Evolutionary conservation across 2,329 filamentous ascomycete genomes (phyloP), one percentile per base, ranked within the genome.

Genomic region (Botrytis tulipae): DNA sequence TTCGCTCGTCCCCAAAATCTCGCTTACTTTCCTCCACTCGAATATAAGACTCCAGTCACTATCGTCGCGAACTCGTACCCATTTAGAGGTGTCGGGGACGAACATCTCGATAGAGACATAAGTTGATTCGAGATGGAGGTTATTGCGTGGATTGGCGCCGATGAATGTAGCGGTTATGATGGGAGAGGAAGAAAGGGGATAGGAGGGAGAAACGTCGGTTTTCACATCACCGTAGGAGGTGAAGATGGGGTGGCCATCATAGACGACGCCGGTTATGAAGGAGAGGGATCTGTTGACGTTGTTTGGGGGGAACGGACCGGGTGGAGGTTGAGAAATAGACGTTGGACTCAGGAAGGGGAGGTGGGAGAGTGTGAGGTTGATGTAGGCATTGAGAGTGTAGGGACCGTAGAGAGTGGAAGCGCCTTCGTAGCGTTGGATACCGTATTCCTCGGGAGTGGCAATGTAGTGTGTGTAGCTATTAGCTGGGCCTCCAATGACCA

Each of bases 371-470:
- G 93, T 95, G 61, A 95, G 86, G 82, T 97, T 95, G 83, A 98
- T 93, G 84, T 96, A 96, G 0, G 94, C 95, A 51, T 92, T 89
- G 18, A 98, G 87, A 0, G 94, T 93, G 82, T 94, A 90, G 3
- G 88, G 92, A 0, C 95, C 95, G 81, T 93, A 96, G 3, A 98
- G 88, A 0, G 95, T 98, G 10, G 92, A 95, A 0, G 93, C 95
- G n/a, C 95, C 95, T 83, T 98, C 95, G 83, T 98, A 98, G 16
- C 95, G 91, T 83, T 98, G 95, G 63, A 96, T 85, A 20, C 84
- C 83, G 81, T 96, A 97, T 82, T 97, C 93, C 81, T 97, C 93
- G 42, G 90, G 87, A 0, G 94, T 93, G 12, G 90, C 80, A 76
- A 93, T 91, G 80, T 93, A 93, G 80, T 93, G 91, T 4, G 93